Evolutionary conservation across 176 grass and related monocot species (phyloP), one percentile per base, ranked within the genome.

Genomic region (Dactylis glomerata): DNA sequence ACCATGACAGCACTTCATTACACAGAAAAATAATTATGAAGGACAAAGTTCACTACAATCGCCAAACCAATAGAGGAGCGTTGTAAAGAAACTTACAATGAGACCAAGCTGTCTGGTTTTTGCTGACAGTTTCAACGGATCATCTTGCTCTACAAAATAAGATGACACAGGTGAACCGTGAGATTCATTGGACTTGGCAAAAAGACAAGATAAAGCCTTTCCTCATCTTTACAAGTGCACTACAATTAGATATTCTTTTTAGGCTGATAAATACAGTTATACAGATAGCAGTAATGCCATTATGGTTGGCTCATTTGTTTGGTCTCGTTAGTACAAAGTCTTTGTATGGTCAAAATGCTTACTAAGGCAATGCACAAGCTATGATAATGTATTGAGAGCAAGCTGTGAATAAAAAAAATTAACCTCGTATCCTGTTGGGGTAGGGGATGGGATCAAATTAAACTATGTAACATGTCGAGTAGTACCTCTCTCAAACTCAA

Each of bases 31-130:
- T 26, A 33, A 58, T 23, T 27, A 45, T 59, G 37, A 12, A 45
- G 17, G 37, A 49, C 58, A 3, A 24, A 22, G 50, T 37, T 32
- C 8, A 87, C 30, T 44, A 64, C 40, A 68, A 36, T 70, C 16
- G 0, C 10, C 10, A 31, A 57, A 20, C 36, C 10, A 6, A 30
- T 77, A 69, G 2, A 71, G 51, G 23, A 54, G 24, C 0, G 1
- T 19, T 1, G 81, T 27, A 63, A 65, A n/a, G n/a, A n/a, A n/a
- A 86, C 87, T 34, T 92, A 95, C 93, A 80, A 92, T 95, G 30
- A 95, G 87, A 57, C 93, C 93, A 86, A 95, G 87, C 38, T 82
- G 68, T 72, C 93, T 88, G 58, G 90, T 92, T 68, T 95, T 91
- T 24, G 89, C 88, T 10, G 93, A 90, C 23, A 91, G 86, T 81